Base-by-base conservation (phyloP, 495 filamentous ascomycete species). In the Pseudomonodictys pantanalensis region DNA sequence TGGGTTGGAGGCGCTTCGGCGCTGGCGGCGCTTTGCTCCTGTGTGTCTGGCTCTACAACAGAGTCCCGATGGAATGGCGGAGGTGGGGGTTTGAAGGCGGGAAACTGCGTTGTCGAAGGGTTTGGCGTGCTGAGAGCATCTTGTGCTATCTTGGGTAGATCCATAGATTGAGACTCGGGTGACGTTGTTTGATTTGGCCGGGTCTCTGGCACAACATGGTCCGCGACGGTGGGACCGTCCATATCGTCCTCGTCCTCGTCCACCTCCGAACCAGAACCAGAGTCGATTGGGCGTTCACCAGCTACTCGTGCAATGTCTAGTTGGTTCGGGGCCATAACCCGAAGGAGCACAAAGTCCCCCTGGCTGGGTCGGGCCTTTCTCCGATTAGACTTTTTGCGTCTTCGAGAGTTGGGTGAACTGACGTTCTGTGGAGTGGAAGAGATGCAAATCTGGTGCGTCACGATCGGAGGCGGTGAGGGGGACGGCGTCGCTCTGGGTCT, bases 161-260 rank as follows among this genome's bases (percentile, higher is more conserved):
- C 60, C 5, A 48, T 17, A 42, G 41, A 25, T 7, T 50, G 38
- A 11, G 25, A 10, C 12, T 48, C 49, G 10, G 35, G 11, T 2
- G 35, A 32, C 2, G 54, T 23, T 9, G 26, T 22, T 7, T 29
- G 50, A 4, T 26, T 32, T 35, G 45, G 32, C 6, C 20, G 35
- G n/a, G 44, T 3, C 30, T 51, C 32, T 39, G 53, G 39, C 8
- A 60, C 24, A 30, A 23, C 42, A 17, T 55, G 41, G 18, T 61
- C 51, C 11, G 44, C 57, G 24, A 51, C 48, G n/a, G 58, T 50
- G 7, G 20, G 51, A 17, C 43, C 56, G 29, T 60, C 65, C 60
- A 67, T 67, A 1, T 65, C 66, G 33, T 68, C 68, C 51, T 69
- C 68, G 25, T 67, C 68, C 51, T 69, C 68, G 25, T 67, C 64